phyloP scores from a whole-genome alignment of 2,329 filamentous ascomycete genomes.

The Lojkania enalia region DNA sequence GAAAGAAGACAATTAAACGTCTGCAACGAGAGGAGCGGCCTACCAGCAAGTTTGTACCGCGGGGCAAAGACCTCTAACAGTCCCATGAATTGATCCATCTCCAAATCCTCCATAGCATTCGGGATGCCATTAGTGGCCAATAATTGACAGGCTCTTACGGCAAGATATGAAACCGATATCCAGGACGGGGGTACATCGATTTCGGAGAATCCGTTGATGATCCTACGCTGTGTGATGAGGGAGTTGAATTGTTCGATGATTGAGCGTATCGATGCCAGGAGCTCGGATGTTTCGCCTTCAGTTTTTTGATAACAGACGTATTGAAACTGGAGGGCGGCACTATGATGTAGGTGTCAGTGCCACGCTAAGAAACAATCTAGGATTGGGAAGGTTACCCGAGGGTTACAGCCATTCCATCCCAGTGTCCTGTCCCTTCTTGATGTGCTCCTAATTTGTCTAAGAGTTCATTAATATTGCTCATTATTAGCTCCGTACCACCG shows the following conservation, averaged over 20 bases:
- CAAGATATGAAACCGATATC: conserved; percentile 14
- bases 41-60: conserved; percentile 18
- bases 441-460: neutral
- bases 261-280: conserved; percentile 6
- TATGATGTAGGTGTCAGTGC: conserved; percentile 2
- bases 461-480: neutral
- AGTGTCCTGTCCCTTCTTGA: neutral
- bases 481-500: neutral
- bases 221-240: conserved; percentile 8
- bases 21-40: too few relatives aligned
- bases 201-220: conserved; percentile 15
- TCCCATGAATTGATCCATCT: conserved; percentile 9
- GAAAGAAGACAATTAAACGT: too few relatives aligned
- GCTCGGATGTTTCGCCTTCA: conserved; percentile 4
- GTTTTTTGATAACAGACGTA: conserved; percentile 11
- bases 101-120: conserved; percentile 3
- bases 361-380: neutral
- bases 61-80: conserved; percentile 5
- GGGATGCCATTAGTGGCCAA: neutral
- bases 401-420: conserved; percentile 3
- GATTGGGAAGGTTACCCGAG: conserved; percentile 1
- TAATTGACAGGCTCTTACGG: conserved; percentile 5
- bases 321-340: conserved; percentile 20
- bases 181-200: conserved; percentile 17
- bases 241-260: conserved; percentile 9